Percentiles rank a stretch among this genome's conserved stretches.
Conservation (phyloP, 2,329 filamentous ascomycete genomes). For the Zymoseptoria passerinii region DNA sequence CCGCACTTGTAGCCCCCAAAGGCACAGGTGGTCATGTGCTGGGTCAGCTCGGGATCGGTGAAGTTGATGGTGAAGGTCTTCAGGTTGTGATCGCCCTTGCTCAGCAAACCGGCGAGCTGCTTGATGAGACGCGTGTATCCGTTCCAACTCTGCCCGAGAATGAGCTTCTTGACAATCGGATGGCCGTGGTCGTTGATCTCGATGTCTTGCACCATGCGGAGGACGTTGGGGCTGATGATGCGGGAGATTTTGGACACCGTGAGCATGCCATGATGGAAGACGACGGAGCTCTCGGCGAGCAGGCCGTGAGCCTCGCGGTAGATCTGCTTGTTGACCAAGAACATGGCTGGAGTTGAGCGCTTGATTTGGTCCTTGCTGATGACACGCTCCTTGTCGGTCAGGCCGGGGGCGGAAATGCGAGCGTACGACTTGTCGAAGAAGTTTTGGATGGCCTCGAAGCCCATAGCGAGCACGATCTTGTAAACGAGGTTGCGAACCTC, state of each 20-base stretch:
- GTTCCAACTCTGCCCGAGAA: conserved; percentile 16
- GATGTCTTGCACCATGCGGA: conserved; percentile 37
- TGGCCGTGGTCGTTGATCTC: conserved; percentile 77
- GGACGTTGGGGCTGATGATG: conserved; percentile 16
- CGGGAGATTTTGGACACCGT: conserved; percentile 6
- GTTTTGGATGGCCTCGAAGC: conserved; percentile 11
- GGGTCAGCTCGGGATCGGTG: conserved; percentile 12
- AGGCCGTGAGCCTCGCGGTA: conserved; percentile 24
- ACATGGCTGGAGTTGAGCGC: conserved; percentile 22
- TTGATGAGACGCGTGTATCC: conserved; percentile 23
- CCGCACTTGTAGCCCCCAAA: conserved; percentile 16
- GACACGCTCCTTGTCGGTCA: background rate
- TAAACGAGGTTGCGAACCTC: conserved; percentile 20
- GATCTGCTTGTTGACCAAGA: conserved; percentile 31
- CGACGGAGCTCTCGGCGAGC: conserved; percentile 21
- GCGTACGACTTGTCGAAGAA: conserved; percentile 16
- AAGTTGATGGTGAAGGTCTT: conserved; percentile 23
- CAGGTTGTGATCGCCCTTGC: conserved; percentile 20
- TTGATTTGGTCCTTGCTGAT: conserved; percentile 2
- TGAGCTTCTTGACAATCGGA: conserved; percentile 52
- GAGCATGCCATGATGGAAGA: conserved; percentile 25
- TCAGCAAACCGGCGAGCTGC: conserved; percentile 19
- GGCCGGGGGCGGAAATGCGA: background rate
- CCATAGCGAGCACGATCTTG: conserved; percentile 12
- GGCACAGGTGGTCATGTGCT: conserved; percentile 23